phyloP scores from a whole-genome alignment of 2,329 filamentous ascomycete genomes.

The Aspergillus udagawae region DNA sequence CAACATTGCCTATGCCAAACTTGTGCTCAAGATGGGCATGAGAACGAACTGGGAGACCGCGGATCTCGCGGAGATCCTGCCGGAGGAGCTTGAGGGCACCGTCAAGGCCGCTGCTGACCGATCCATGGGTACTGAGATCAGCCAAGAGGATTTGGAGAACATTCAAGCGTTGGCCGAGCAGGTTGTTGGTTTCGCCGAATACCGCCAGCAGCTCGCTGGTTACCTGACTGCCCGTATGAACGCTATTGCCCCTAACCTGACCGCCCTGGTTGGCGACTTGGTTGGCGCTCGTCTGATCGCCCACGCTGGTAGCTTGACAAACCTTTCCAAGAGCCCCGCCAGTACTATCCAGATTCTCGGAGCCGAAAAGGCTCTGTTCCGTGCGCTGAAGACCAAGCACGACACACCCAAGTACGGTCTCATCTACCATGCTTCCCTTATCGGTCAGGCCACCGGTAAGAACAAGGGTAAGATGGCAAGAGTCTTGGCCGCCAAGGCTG shows the following conservation, averaged over 20 bases:
- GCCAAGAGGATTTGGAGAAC: slow-evolving; percentile 84
- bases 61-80: slow-evolving; percentile 84
- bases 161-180: slow-evolving; percentile 89
- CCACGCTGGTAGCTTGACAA: slow-evolving; percentile 90
- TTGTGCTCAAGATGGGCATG: slow-evolving; percentile 86
- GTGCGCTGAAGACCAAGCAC: slow-evolving; percentile 97
- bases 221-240: slow-evolving; percentile 94
- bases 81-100: slow-evolving; percentile 87
- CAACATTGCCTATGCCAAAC: slow-evolving; percentile 87
- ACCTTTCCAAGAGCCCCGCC: slow-evolving; percentile 88
- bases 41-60: slow-evolving; percentile 71
- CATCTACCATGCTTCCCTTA: slow-evolving; percentile 86
- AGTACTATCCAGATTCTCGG: slow-evolving; percentile 97
- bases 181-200: slow-evolving; percentile 87
- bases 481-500: slow-evolving; percentile 90
- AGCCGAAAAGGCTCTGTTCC: slow-evolving; percentile 97
- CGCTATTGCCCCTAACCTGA: slow-evolving; percentile 93
- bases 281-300: slow-evolving; percentile 93
- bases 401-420: slow-evolving; percentile 98
- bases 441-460: slow-evolving; percentile 93
- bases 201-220: slow-evolving; percentile 78
- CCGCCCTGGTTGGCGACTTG: slow-evolving; percentile 84
- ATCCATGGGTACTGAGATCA: slow-evolving; percentile 98
- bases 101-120: slow-evolving; percentile 94
- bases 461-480: slow-evolving; percentile 99